Evolutionary conservation across 208 protist genomes (phyloP).

Genomic region (Phytomonas sp.): DNA sequence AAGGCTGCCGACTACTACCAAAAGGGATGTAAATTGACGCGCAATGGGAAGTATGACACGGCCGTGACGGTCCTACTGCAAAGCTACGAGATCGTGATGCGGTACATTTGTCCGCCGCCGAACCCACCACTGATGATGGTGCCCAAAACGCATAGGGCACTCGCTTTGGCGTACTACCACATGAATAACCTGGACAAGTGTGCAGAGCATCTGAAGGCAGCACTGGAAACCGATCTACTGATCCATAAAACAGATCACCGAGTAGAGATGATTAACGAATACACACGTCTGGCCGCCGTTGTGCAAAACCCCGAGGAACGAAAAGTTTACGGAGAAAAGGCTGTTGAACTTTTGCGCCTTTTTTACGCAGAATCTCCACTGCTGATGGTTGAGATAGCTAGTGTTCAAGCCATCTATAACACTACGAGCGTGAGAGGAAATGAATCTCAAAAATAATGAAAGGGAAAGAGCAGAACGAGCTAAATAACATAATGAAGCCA

Average conservation of each 20-base stretch:
- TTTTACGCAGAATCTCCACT: constrained; percentile 68
- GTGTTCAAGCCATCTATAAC: constrained; percentile 24
- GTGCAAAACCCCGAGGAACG: constrained; percentile 12
- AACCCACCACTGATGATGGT: constrained; percentile 76
- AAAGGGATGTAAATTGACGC: constrained; percentile 74
- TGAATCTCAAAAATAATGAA: background rate
- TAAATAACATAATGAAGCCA: no score
- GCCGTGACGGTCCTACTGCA: constrained; percentile 79
- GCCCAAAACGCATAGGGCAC: constrained; percentile 74
- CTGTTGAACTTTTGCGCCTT: constrained; percentile 43
- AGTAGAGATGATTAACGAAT: constrained; percentile 59
- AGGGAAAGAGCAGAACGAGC: background rate
- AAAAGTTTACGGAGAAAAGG: constrained; percentile 30
- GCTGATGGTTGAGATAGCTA: constrained; percentile 38
- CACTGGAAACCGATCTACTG: constrained; percentile 32
- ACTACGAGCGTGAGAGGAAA: background rate
- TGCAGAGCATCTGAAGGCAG: constrained; percentile 59
- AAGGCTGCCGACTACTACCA: constrained; percentile 85
- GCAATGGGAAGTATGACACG: constrained; percentile 60
- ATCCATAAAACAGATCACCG: constrained; percentile 54
- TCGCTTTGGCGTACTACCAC: constrained; percentile 77
- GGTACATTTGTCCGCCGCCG: constrained; percentile 75
- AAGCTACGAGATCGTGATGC: constrained; percentile 81
- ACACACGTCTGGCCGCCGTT: constrained; percentile 66
- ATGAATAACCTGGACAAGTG: constrained; percentile 63